These are phyloP conservation scores for Vitrella brassicaformis DNA, from an alignment of 73 alveolate genomes.

Conservation along the genomic window DNA sequence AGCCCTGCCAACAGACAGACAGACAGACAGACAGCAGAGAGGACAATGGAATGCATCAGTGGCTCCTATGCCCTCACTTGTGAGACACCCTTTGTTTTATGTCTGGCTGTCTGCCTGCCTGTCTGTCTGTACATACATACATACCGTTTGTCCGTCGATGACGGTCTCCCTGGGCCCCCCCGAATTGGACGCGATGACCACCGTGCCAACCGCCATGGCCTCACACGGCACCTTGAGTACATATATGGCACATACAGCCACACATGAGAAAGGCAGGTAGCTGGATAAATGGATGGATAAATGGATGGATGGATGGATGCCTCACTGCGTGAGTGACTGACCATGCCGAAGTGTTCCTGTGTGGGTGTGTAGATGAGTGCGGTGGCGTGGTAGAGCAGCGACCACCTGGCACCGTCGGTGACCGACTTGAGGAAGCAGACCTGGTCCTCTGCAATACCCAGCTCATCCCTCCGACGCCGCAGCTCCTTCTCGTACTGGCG, in stretches of 20 bases:
- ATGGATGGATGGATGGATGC: background rate
- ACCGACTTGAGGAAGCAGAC: constrained; percentile 70
- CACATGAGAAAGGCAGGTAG: background rate
- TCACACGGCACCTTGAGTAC: too few relatives aligned
- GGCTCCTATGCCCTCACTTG: background rate
- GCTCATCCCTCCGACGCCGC: constrained; percentile 45
- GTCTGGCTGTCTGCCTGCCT: too few relatives aligned
- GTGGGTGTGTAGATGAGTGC: constrained; percentile 92
- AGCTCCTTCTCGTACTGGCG: constrained; percentile 71
- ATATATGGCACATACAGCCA: too few relatives aligned
- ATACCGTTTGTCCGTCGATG: constrained; percentile 78
- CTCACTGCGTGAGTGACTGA: constrained; percentile 1
- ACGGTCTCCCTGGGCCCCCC: constrained; percentile 97
- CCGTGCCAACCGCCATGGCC: constrained; percentile 83
- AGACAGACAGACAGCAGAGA: background rate
- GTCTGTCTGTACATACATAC: too few relatives aligned
- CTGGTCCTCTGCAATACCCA: constrained; percentile 46
- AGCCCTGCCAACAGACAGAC: background rate
- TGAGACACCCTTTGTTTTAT: background rate
- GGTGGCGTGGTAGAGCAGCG: constrained; percentile 61
- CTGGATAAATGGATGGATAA: background rate
- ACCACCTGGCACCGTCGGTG: constrained; percentile 63
- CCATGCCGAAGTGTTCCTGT: constrained; percentile 97
- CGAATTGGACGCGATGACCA: constrained; percentile 85
- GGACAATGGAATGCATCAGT: background rate